phyloP scores from a whole-genome alignment of 1,284 basidiomycete species.

The Ganoderma resinaceum region DNA sequence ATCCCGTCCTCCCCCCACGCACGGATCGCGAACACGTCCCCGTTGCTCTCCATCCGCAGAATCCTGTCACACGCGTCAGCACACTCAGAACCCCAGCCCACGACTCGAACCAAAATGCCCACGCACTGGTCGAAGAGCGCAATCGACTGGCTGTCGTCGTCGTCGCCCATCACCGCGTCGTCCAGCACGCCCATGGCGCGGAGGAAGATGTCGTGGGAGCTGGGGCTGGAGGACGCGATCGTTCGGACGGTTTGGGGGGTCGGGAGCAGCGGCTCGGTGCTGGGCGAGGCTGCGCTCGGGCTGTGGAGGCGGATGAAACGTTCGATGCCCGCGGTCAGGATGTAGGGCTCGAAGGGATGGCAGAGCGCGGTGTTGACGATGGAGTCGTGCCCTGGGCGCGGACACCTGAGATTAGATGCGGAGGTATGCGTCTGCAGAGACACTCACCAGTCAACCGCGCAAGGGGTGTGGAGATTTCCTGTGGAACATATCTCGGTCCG shows the following conservation, averaged over 20 bases:
- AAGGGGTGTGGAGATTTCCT: conserved; percentile 62
- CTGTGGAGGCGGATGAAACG: conserved; percentile 73
- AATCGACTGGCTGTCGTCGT: conserved; percentile 49
- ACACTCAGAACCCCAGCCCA: not conserved
- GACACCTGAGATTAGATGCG: not conserved
- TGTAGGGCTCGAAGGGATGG: conserved; percentile 72
- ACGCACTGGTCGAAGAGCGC: conserved; percentile 48
- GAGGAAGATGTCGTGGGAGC: conserved; percentile 43
- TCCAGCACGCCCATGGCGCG: conserved; percentile 41
- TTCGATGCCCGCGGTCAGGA: conserved; percentile 77
- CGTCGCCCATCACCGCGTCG: conserved; percentile 41
- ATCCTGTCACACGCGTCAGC: conserved; percentile 32
- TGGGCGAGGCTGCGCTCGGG: conserved; percentile 60
- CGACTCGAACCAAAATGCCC: not conserved
- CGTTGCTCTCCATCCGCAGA: conserved; percentile 31
- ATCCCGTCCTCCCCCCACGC: conserved; percentile 20
- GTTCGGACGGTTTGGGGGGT: conserved; percentile 57
- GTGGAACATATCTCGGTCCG: conserved; percentile 55
- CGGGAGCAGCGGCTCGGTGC: conserved; percentile 46
- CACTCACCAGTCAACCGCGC: conserved; percentile 60
- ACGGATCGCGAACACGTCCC: conserved; percentile 33
- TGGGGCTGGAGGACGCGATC: conserved; percentile 42
- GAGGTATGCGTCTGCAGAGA: not conserved
- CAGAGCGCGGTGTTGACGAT: conserved; percentile 77
- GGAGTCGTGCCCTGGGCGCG: conserved; percentile 64